phyloP scores from a whole-genome alignment of 192 early-diverging fungal species.

The Oehlia diaphana region DNA sequence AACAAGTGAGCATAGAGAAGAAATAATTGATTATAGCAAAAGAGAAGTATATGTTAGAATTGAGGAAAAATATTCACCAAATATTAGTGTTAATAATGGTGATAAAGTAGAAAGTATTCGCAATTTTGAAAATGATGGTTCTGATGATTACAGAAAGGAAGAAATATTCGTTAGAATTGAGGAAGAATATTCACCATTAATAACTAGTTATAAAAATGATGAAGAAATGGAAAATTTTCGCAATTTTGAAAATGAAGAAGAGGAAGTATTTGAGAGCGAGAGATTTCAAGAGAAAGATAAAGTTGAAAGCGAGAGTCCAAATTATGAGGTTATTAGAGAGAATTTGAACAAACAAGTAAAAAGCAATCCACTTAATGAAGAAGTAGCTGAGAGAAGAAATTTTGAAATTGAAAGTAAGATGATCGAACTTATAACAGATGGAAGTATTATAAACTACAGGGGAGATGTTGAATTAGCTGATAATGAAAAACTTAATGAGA shows the following conservation, averaged over 20 bases:
- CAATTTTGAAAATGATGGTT: background rate
- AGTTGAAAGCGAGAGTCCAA: background rate
- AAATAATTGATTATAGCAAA: background rate
- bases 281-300: background rate
- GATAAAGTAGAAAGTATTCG: background rate
- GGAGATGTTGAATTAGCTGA: background rate
- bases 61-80: background rate
- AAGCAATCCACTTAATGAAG: too few relatives aligned
- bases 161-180: background rate
- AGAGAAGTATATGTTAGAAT: background rate
- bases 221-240: background rate
- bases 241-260: background rate
- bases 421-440: background rate
- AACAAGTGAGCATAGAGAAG: background rate
- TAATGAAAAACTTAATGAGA: background rate
- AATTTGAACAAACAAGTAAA: background rate
- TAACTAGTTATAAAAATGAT: background rate
- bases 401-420: background rate
- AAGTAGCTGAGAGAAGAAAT: background rate
- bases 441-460: background rate
- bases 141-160: background rate
- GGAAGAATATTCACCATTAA: background rate
- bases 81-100: background rate
- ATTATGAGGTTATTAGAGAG: background rate
- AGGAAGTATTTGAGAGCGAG: background rate